These are phyloP conservation scores for Spizellomyces sp. DNA, from an alignment of 192 early-diverging fungal species.

Conservation along the genomic window DNA sequence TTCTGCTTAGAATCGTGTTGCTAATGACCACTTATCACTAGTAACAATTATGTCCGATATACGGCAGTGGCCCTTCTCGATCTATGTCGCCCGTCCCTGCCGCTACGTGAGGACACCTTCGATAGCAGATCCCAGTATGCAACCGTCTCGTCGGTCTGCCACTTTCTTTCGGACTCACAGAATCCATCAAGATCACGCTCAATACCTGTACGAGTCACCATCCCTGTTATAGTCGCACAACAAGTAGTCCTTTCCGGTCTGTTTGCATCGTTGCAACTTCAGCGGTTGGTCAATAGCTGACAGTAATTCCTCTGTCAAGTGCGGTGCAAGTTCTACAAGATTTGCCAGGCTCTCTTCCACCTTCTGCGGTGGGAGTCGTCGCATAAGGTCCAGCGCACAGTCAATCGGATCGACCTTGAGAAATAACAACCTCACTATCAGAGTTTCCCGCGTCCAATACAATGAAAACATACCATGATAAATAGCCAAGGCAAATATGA, in stretches of 20 bases:
- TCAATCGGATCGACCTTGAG: conserved; percentile 61
- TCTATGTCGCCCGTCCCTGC: too few species aligned
- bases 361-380: conserved; percentile 91
- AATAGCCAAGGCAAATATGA: too few species aligned
- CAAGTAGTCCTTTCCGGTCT: conserved; percentile 81
- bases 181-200: neutral
- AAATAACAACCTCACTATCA: neutral
- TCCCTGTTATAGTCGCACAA: conserved; percentile 97
- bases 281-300: conserved; percentile 93
- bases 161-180: neutral
- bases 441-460: too few species aligned
- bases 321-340: conserved; percentile 80
- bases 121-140: too few species aligned
- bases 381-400: conserved; percentile 95
- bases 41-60: too few species aligned
- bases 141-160: neutral
- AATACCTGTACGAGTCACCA: conserved; percentile 85
- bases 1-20: too few species aligned
- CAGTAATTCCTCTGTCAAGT: conserved; percentile 88
- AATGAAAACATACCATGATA: too few species aligned
- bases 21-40: too few species aligned
- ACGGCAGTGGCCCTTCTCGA: too few species aligned
- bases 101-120: too few species aligned
- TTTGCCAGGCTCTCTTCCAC: conserved; percentile 84
- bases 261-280: conserved; percentile 68